These are phyloP conservation scores for Lolium perenne DNA, from an alignment of 176 grass and related monocot species.

Conservation along the genomic window DNA sequence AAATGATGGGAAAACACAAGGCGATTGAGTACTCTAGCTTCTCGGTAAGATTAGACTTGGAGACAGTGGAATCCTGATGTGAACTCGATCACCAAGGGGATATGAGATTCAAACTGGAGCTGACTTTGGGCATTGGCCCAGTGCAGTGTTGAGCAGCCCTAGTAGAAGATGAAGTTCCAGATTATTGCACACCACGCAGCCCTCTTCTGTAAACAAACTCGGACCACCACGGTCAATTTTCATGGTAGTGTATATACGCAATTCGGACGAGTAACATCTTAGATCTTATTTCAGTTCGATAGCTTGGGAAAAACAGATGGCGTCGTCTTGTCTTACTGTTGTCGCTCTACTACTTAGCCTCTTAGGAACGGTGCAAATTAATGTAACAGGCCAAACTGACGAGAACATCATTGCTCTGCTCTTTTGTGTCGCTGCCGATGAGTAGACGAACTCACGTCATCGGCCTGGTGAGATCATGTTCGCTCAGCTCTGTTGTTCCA, in stretches of 20 bases:
- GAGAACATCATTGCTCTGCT: no score
- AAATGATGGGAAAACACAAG: slow-evolving; percentile 29
- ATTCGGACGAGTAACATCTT: background rate
- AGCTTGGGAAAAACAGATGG: background rate
- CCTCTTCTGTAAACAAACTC: background rate
- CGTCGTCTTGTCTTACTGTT: background rate
- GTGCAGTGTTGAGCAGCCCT: background rate
- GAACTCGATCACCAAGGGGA: background rate
- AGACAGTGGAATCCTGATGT: background rate
- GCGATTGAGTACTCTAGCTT: slow-evolving; percentile 11
- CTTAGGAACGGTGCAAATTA: no score
- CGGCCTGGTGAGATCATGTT: no score
- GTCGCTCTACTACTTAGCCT: no score
- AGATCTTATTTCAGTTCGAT: no score
- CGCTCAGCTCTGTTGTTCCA: no score
- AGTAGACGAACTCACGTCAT: no score
- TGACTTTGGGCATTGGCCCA: background rate
- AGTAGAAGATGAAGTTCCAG: background rate
- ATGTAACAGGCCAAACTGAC: no score
- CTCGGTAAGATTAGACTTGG: background rate
- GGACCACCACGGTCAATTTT: background rate
- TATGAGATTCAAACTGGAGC: background rate
- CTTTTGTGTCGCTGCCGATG: no score
- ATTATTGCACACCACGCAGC: background rate
- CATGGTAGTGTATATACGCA: background rate